phyloP scores from a whole-genome alignment of 2,329 filamentous ascomycete species.

The Penicillium sp. region DNA sequence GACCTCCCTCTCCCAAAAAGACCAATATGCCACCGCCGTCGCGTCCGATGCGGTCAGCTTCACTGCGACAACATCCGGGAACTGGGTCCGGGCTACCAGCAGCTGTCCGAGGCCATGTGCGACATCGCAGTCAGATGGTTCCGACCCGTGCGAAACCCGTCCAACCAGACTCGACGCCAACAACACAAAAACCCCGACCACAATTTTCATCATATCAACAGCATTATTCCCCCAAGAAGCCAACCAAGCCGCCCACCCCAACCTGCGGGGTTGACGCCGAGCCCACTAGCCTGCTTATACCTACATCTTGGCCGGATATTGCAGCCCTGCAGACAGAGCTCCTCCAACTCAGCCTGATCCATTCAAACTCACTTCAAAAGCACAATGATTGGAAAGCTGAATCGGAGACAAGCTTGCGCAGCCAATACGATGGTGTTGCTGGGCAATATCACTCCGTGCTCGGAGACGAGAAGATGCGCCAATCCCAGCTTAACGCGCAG shows the following conservation, averaged over 20 bases:
- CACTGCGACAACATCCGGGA: constrained; percentile 35
- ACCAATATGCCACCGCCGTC: constrained; percentile 35
- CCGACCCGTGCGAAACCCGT: constrained; percentile 17
- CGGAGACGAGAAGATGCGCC: constrained; percentile 32
- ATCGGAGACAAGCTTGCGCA: constrained; percentile 31
- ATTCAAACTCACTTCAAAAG: constrained; percentile 30
- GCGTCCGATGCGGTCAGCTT: constrained; percentile 37
- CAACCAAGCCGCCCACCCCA: constrained; percentile 24
- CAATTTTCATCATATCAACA: constrained; percentile 41
- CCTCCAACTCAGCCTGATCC: constrained; percentile 43
- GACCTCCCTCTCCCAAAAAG: constrained; percentile 28
- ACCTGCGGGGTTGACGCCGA: constrained; percentile 15
- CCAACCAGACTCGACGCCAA: constrained; percentile 17
- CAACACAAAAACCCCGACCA: constrained; percentile 25
- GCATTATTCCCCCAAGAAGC: constrained; percentile 40
- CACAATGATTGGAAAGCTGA: constrained; percentile 32
- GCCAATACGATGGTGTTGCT: constrained; percentile 37
- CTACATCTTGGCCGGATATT: constrained; percentile 36
- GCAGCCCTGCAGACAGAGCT: constrained; percentile 43
- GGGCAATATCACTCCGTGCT: constrained; percentile 32
- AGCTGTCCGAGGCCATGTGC: constrained; percentile 27
- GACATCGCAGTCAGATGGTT: constrained; percentile 38
- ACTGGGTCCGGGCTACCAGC: constrained; percentile 18
- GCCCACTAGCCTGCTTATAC: constrained; percentile 22
- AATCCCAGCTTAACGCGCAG: constrained; percentile 36